Base-by-base conservation (phyloP, 495 filamentous ascomycete genomes). In the Evansstolkia leycettana region DNA sequence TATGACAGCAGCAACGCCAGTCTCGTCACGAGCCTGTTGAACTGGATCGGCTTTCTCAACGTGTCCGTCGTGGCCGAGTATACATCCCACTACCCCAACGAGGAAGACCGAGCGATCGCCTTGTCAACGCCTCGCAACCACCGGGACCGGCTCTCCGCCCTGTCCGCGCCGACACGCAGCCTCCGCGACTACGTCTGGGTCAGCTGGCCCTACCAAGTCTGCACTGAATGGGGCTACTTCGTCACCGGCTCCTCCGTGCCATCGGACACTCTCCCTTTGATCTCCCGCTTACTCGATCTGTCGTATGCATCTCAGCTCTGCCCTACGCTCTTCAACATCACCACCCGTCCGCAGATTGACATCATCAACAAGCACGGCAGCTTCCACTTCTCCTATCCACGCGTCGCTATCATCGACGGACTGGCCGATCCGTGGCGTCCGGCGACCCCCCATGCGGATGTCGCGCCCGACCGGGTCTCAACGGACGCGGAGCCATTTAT, bases 341-440 rank as follows among this genome's bases (percentile, higher is more conserved):
- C 62, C 8, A 51, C 50, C 1, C 65, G 67, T 0, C 60, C 80
- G 0, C 50, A 82, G 34, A 52, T 73, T 0, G 54, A 68, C 3
- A 49, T 58, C 10, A 74, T 83, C 52, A 84, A 85, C 54, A 68
- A 73, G 39, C 71, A 80, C 49, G 81, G 81, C 24, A 78, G 76
- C n/a, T 80, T 72, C 42, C 40, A 65, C 40, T 72, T 82, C 51
- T 62, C 65, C 31, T 81, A 78, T 40, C 64, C 70, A 4, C 69
- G 77, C 15, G 65, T 84, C 5, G 80, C 80, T 12, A 65, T 75
- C 36, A 60, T 87, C 33, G 80, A 78, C 38, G 80, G 80, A 10
- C 61, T 80, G 36, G 62, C 62, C 34, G 82, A 87, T 48, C 78
- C 81, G 0, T 87, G 81, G 81, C 64, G 75, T 23, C 20, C 20